phyloP scores from a whole-genome alignment of 331 rosid genomes.

The Spiraea crenata region DNA sequence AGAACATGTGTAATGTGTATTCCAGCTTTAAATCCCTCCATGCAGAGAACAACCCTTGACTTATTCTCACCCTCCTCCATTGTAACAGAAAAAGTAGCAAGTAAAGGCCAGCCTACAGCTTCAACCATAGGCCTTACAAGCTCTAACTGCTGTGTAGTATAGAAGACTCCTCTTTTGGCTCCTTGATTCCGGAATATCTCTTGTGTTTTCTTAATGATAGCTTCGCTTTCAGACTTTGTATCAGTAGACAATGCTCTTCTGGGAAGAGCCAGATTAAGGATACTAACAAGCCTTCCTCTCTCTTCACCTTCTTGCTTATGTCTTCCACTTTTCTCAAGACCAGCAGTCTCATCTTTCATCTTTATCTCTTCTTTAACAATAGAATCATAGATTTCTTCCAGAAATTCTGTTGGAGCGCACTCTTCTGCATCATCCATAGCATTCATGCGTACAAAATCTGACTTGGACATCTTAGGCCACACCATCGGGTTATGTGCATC shows the following conservation, averaged over 20 bases:
- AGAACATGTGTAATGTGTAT: conserved; percentile 86
- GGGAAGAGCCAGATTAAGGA: conserved; percentile 96
- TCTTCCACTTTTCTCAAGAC: conserved; percentile 65
- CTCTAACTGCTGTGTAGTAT: conserved; percentile 88
- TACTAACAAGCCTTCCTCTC: conserved; percentile 79
- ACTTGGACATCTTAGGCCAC: conserved; percentile 99
- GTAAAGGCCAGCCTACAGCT: conserved; percentile 99
- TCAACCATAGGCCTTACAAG: conserved; percentile 99
- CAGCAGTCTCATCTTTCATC: conserved; percentile 72
- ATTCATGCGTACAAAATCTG: conserved; percentile 88
- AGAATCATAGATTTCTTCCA: conserved; percentile 90
- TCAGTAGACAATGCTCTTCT: conserved; percentile 64
- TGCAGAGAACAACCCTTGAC: conserved; percentile 82
- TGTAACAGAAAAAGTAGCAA: conserved; percentile 96
- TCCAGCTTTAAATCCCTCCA: conserved; percentile 99
- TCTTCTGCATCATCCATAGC: conserved; percentile 82
- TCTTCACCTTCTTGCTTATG: conserved; percentile 83
- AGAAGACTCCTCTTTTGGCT: conserved; percentile 83
- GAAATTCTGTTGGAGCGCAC: conserved; percentile 82
- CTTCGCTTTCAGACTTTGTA: conserved; percentile 84
- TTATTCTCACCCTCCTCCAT: conserved; percentile 99
- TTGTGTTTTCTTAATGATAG: conserved; percentile 89
- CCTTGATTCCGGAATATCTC: conserved; percentile 81
- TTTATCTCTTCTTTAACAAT: conserved; percentile 90
- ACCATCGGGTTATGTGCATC: conserved; percentile 99